Evolutionary conservation across 1,284 basidiomycete genomes (phyloP), one percentile per base, ranked within the genome.

Genomic region (Apiotrichum sp.): DNA sequence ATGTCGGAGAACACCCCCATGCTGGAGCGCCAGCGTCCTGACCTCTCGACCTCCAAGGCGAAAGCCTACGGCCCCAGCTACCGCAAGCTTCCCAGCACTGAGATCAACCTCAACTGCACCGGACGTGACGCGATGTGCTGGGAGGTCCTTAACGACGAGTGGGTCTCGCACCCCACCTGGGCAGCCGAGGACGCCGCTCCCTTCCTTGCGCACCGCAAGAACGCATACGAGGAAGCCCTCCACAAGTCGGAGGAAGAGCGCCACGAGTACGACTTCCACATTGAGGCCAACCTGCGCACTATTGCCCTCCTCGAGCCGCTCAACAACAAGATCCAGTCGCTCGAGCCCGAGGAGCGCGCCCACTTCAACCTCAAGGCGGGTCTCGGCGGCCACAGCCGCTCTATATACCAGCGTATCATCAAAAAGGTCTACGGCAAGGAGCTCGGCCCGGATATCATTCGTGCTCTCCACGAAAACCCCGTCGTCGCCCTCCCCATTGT

Each of bases 191-290:
- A 98, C 68, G 91, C 96, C 65, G 84, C 89, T 1, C 90, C 89
- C 1, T 98, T 98, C 77, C 84, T 92, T 57, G 84, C 93, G 5
- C 92, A 97, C 77, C 95, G 95, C 81, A 98, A 98, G 80, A 99
- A 97, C 74, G 83, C 86, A 3, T 98, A 90, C 74, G 96, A 98
- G 76, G 93, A 98, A 69, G 89, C 90, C 0, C 81, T 98, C 55
- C 93, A 98, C 78, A 90, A 90, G 73, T 88, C 89, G 65, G 96
- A 99, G 75, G 96, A 99, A 73, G 96, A 99, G 74, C 85, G 96
- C 32, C 92, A 98, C 78, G 96, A 98, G 77, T 98, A 93, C 76
- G 93, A 97, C 69, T 95, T 96, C 65, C 89, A 96, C 69, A 86
- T 98, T 52, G 93, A 98, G 72, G 92, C 88, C 42, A 86, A 98